Base-by-base conservation (phyloP, 768 basidiomycete genomes). In the Lentinula boryana region DNA sequence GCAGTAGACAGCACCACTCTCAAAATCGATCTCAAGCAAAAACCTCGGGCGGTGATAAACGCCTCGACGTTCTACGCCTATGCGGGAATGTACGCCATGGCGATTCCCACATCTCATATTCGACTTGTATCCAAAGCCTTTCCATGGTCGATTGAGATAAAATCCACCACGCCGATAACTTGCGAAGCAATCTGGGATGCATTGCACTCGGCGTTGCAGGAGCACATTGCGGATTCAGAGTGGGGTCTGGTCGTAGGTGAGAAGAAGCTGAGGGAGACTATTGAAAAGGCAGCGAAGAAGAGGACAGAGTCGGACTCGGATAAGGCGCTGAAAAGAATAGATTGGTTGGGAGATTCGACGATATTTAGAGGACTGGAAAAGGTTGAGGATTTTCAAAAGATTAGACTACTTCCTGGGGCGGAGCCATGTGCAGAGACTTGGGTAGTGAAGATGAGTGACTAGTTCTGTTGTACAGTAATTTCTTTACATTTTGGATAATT, bases 121-220 rank as follows among this genome's bases (percentile, higher is more conserved):
- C 82, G 82, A 10, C 74, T 89, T 50, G 74, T 88, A 62, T 86
- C 80, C 15, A 82, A 81, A 58, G 70, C 78, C 3, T 88, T 88
- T 69, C 88, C 87, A 0, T 89, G 88, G 87, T 66, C 78, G 4
- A 78, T 87, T 64, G 81, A 86, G 18, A 80, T 89, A 62, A 72
- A 73, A 21, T 72, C 72, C 16, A 68, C 70, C 13, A 70, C 69
- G 8, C 72, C 73, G 48, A 69, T 82, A 23, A 84, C 84, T 1
- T 84, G 83, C 62, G 75, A 78, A 52, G 75, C 76, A 18, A 71
- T 89, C 4, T 87, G 87, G 75, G 79, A 82, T 33, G 81, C 77
- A 3, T 41, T 89, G 18, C 72, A 83, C 60, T 64, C 71, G 5
- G 74, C 67, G 51, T 72, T 90, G 31, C 83, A 87, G 54, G 73